A percentile compares a stretch with the other conserved stretches of the same genome.
Conservation (phyloP, 257 asterid genomes). For the Coffea eugenioides region DNA sequence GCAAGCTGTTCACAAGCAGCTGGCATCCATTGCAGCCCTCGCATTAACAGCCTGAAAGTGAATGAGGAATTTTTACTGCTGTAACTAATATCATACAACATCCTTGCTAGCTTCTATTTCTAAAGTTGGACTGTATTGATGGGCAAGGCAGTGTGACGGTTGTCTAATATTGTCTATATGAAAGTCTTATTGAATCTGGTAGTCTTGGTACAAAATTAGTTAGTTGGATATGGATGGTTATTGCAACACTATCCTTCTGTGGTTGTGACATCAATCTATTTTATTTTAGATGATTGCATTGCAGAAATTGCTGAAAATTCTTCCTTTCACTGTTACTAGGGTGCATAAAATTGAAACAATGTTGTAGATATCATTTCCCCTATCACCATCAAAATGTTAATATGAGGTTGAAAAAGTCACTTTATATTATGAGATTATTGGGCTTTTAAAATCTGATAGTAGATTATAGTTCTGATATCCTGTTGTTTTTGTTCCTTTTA, state of each 20-base stretch:
- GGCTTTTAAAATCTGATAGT: neutral
- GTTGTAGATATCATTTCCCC: too few species aligned
- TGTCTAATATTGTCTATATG: neutral
- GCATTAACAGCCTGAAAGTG: neutral
- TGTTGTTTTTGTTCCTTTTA: slow-evolving; percentile 29
- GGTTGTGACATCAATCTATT: neutral
- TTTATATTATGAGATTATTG: neutral
- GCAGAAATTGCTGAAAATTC: neutral
- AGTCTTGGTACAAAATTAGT: neutral
- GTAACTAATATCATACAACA: neutral
- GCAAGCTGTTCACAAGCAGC: neutral
- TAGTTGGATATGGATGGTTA: neutral
- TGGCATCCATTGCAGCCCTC: neutral
- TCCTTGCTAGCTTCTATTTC: neutral
- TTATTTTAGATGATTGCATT: neutral
- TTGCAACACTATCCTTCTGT: neutral
- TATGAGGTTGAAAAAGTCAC: neutral
- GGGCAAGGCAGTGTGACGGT: neutral
- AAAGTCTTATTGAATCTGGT: neutral
- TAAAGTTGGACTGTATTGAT: neutral
- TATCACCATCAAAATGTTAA: neutral
- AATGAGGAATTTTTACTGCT: neutral
- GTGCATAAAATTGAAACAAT: neutral
- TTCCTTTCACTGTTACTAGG: neutral
- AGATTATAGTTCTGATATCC: neutral